Conservation (phyloP, 495 filamentous ascomycete species). For the Xylaria longipes region DNA sequence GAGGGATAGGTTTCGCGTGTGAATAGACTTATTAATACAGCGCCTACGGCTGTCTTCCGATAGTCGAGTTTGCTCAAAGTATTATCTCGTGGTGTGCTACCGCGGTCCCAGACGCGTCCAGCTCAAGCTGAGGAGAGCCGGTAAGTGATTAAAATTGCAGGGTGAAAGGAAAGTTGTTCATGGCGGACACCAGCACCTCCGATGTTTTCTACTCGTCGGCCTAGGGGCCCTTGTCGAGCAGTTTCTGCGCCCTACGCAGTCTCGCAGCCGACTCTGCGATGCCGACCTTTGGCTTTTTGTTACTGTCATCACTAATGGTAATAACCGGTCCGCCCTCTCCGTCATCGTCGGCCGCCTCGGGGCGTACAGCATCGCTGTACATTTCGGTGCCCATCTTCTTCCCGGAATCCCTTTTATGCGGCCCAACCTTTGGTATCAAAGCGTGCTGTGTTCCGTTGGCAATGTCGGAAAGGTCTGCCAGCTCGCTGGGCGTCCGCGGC, state of each 20-base stretch:
- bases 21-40: not conserved
- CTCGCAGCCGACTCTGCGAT: conserved; percentile 33
- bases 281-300: conserved; percentile 28
- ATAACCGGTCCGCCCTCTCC: not conserved
- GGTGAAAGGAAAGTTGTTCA: not conserved
- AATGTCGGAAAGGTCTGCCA: not conserved
- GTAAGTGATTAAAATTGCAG: not conserved
- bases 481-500: not conserved
- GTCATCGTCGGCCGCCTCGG: not conserved
- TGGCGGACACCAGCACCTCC: not conserved
- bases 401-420: not conserved
- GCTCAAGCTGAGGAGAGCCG: not conserved
- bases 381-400: conserved; percentile 16
- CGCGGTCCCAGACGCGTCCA: not conserved
- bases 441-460: not conserved
- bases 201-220: not conserved
- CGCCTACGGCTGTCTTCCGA: not conserved
- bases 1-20: not conserved
- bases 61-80: not conserved
- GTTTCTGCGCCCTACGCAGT: conserved; percentile 33
- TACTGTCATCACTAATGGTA: conserved; percentile 26
- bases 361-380: not conserved
- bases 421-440: not conserved
- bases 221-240: conserved; percentile 23
- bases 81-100: not conserved